These are phyloP conservation scores for Coleophoma cylindrospora DNA, from an alignment of 2,329 filamentous ascomycete genomes.

Conservation along the genomic window DNA sequence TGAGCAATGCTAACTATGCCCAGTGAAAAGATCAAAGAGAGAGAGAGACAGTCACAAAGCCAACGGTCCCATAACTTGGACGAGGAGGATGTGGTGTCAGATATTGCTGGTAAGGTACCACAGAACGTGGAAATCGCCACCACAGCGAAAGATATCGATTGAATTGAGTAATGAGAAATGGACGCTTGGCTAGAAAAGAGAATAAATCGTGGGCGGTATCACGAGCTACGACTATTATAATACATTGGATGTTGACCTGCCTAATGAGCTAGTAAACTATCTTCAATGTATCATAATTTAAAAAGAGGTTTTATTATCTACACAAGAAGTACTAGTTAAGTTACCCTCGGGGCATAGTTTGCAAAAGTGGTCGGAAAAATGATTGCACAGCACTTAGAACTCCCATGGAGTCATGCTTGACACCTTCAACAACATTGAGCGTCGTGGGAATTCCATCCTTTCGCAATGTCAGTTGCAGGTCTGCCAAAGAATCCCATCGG, in stretches of 20 bases:
- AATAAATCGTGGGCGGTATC: too few relatives aligned
- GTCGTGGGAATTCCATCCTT: slow-evolving; percentile 14
- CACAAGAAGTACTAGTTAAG: too few relatives aligned
- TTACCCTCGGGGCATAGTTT: too few relatives aligned
- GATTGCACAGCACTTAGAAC: background rate
- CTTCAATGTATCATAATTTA: too few relatives aligned
- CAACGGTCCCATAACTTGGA: background rate
- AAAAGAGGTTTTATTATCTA: too few relatives aligned
- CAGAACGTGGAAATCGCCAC: background rate
- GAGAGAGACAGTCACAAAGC: background rate
- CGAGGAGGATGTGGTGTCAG: background rate
- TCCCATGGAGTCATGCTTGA: slow-evolving; percentile 12
- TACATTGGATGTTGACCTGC: too few relatives aligned
- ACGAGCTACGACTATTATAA: too few relatives aligned
- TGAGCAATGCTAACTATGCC: background rate
- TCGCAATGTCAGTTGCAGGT: slow-evolving; percentile 14
- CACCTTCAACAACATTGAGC: slow-evolving; percentile 17
- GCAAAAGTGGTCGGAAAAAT: background rate
- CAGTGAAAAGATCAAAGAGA: background rate
- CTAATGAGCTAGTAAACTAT: too few relatives aligned
- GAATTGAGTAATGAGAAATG: too few relatives aligned
- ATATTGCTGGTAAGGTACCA: background rate
- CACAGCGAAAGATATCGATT: too few relatives aligned
- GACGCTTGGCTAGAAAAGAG: too few relatives aligned
- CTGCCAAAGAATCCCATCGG: slow-evolving; percentile 1